phyloP scores from a whole-genome alignment of 1,284 basidiomycete genomes.

The Leccinum pallidistipes region DNA sequence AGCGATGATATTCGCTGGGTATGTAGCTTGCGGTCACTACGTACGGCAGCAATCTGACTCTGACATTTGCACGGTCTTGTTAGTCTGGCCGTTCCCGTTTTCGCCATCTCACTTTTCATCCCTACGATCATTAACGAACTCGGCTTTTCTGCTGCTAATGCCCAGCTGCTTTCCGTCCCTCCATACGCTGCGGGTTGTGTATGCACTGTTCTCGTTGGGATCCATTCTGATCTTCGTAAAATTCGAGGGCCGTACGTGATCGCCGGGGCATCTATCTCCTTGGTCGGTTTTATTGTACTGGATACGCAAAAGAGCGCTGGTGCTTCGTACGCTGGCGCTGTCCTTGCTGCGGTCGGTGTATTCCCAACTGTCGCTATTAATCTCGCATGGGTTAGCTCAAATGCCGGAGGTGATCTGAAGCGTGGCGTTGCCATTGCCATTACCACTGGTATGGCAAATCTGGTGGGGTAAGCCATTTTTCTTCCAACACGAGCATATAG shows the following conservation, averaged over 20 bases:
- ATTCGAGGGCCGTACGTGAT: conserved; percentile 48
- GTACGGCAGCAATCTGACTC: neutral
- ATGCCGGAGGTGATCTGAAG: conserved; percentile 56
- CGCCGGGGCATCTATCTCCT: conserved; percentile 37
- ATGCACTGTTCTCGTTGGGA: conserved; percentile 42
- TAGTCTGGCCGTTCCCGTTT: conserved; percentile 51
- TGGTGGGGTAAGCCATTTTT: conserved; percentile 43
- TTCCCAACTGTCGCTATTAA: conserved; percentile 54
- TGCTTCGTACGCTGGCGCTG: conserved; percentile 49
- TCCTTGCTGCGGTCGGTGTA: conserved; percentile 55
- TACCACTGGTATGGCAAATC: conserved; percentile 53
- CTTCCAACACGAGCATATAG: neutral
- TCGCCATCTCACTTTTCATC: conserved; percentile 58
- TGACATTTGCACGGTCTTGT: conserved; percentile 14
- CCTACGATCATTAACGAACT: conserved; percentile 56
- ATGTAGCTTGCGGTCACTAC: conserved; percentile 5
- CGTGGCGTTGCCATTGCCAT: conserved; percentile 53
- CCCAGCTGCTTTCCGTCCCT: conserved; percentile 59
- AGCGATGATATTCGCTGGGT: conserved; percentile 46
- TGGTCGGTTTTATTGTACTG: conserved; percentile 48
- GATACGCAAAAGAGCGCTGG: conserved; percentile 39
- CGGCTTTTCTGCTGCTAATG: conserved; percentile 54
- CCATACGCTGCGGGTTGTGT: conserved; percentile 48
- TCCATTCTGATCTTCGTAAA: conserved; percentile 43
- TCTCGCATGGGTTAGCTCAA: conserved; percentile 56